Percentiles rank a stretch among this genome's conserved stretches.
Evolutionary conservation across 2,329 filamentous ascomycete species (phyloP).

Genomic region (Cercospora beticola): DNA sequence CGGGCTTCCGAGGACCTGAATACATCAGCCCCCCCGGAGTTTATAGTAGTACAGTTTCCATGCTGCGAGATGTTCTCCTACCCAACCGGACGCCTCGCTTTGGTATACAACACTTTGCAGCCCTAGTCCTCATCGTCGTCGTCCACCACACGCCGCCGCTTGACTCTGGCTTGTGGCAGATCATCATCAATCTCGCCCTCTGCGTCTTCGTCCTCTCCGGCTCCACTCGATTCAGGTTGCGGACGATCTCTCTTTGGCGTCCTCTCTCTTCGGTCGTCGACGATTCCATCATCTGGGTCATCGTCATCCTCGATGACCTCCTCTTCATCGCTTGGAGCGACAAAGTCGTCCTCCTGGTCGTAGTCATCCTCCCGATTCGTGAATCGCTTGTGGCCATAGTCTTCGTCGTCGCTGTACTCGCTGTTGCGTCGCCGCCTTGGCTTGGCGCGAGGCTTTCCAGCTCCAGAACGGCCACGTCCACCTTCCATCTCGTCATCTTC

Average conservation of each 20-base stretch:
- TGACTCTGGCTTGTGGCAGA: conserved; percentile 37
- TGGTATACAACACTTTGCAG: background rate
- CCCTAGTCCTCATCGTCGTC: conserved; percentile 52
- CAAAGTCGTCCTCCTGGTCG: conserved; percentile 75
- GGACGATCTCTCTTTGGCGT: conserved; percentile 43
- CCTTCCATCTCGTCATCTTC: conserved; percentile 58
- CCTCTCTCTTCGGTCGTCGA: conserved; percentile 35
- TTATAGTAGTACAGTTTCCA: background rate
- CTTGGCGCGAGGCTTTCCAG: conserved; percentile 37
- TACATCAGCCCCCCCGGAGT: background rate
- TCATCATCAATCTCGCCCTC: conserved; percentile 39
- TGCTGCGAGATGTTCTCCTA: background rate
- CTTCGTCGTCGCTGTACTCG: conserved; percentile 70
- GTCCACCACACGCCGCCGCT: conserved; percentile 47
- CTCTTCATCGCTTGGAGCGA: conserved; percentile 74
- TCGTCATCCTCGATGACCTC: conserved; percentile 60
- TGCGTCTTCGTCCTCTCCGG: conserved; percentile 39
- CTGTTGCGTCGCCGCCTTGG: conserved; percentile 41
- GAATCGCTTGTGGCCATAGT: conserved; percentile 67
- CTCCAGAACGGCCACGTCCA: conserved; percentile 29
- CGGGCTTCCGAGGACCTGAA: background rate
- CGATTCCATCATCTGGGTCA: conserved; percentile 48
- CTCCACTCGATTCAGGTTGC: conserved; percentile 19
- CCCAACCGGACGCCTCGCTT: background rate
- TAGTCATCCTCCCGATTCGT: conserved; percentile 67